A percentile compares a stretch with the other conserved stretches of the same genome.
Evolutionary conservation across 306 rosid species (phyloP).

Genomic region (Phaseolus lunatus): DNA sequence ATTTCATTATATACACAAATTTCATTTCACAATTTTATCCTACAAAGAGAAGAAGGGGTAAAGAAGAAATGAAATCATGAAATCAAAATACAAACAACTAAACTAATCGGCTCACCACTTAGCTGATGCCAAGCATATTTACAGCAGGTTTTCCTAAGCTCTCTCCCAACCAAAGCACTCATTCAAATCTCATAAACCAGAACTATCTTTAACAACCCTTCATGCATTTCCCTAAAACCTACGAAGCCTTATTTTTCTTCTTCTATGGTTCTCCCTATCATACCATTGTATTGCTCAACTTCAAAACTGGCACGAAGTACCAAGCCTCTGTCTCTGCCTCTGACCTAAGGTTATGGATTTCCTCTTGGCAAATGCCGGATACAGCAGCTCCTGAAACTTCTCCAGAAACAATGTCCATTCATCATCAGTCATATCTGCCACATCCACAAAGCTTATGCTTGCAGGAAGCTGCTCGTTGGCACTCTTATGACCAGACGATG

Average conservation of each 20-base stretch:
- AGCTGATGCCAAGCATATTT: constrained; percentile 67
- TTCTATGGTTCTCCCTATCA: constrained; percentile 50
- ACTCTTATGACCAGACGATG: constrained; percentile 88
- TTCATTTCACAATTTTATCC: constrained; percentile 56
- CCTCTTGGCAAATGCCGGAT: constrained; percentile 80
- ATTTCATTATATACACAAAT: constrained; percentile 58
- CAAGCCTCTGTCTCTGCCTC: constrained; percentile 96
- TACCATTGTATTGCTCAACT: constrained; percentile 52
- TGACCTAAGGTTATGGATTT: constrained; percentile 74
- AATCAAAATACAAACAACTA: constrained; percentile 68
- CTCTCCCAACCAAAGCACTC: constrained; percentile 56
- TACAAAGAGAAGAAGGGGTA: constrained; percentile 49
- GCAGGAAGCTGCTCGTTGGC: constrained; percentile 95
- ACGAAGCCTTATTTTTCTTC: constrained; percentile 52
- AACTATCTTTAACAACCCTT: constrained; percentile 52
- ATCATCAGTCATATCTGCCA: constrained; percentile 81
- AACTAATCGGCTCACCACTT: constrained; percentile 57
- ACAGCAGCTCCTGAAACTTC: constrained; percentile 77
- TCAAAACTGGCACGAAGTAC: constrained; percentile 99
- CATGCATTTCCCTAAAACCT: constrained; percentile 57
- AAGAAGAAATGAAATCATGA: constrained; percentile 43
- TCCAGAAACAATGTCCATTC: constrained; percentile 82
- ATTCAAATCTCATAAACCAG: constrained; percentile 54
- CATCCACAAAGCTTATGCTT: constrained; percentile 78
- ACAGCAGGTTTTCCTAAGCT: constrained; percentile 58